Conservation (phyloP, 108 stramenopile genomes). For the Stephanodiscus minutulus region DNA sequence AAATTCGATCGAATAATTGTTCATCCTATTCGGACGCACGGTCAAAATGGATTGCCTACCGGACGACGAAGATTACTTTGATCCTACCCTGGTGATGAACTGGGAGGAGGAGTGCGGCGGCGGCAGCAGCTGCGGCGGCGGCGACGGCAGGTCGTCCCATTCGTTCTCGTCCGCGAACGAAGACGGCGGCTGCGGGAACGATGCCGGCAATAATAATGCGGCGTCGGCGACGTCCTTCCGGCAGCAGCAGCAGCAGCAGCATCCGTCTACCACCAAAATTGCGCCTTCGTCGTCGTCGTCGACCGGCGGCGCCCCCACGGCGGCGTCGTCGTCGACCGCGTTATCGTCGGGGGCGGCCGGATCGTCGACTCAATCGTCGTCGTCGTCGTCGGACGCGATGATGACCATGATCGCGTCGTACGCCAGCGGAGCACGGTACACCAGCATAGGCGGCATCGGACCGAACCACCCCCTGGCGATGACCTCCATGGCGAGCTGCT, state of each 20-base stretch:
- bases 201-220: background rate
- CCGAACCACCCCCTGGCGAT: background rate
- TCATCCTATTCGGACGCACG: no score
- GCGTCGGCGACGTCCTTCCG: background rate
- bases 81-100: background rate
- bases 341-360: no score
- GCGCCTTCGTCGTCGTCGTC: background rate
- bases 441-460: background rate
- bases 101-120: background rate
- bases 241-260: background rate
- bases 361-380: background rate
- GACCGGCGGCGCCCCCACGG: no score
- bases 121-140: background rate
- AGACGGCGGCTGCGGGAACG: background rate
- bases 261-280: no score
- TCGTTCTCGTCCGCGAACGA: background rate
- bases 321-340: no score
- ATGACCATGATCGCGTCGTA: constrained; percentile 1
- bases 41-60: background rate
- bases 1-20: no score
- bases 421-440: background rate
- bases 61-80: background rate
- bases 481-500: background rate
- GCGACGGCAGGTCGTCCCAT: background rate
- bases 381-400: background rate